Evolutionary conservation across 2,329 filamentous ascomycete species (phyloP).

Genomic region (Tolypocladium sp.): DNA sequence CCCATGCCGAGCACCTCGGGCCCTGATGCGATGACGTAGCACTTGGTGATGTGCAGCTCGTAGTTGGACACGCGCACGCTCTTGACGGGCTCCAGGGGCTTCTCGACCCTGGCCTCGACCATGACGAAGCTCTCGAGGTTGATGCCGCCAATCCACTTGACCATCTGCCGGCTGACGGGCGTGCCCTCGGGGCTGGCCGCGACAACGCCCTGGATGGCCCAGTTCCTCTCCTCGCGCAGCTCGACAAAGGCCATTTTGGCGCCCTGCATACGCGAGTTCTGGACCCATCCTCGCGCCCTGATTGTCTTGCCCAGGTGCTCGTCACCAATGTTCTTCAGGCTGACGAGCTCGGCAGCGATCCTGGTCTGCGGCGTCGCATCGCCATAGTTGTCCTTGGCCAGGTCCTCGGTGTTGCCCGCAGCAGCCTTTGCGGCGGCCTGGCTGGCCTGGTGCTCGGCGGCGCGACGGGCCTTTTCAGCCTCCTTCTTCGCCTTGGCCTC

Average conservation of each 20-base stretch:
- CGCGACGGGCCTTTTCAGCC: constrained; percentile 64
- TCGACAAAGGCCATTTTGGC: constrained; percentile 90
- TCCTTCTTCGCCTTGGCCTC: constrained; percentile 83
- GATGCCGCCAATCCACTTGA: constrained; percentile 75
- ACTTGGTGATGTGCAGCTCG: constrained; percentile 83
- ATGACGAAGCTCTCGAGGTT: constrained; percentile 74
- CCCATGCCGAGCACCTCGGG: constrained; percentile 49
- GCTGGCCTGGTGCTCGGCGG: constrained; percentile 66
- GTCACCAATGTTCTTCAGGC: constrained; percentile 56
- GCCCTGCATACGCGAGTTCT: constrained; percentile 80
- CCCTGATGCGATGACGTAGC: constrained; percentile 64
- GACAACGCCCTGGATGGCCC: constrained; percentile 76
- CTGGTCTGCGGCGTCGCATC: constrained; percentile 50
- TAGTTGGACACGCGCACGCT: constrained; percentile 70
- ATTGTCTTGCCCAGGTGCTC: constrained; percentile 61
- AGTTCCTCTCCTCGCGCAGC: constrained; percentile 64
- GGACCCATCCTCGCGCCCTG: constrained; percentile 70
- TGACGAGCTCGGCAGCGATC: constrained; percentile 45
- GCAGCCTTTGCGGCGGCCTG: constrained; percentile 59
- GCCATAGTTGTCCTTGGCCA: constrained; percentile 73
- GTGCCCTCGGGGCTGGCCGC: constrained; percentile 54
- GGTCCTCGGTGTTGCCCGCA: constrained; percentile 57
- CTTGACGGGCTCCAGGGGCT: constrained; percentile 80
- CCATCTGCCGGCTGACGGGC: constrained; percentile 76
- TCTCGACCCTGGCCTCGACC: constrained; percentile 72